Evolutionary conservation across 441 rosid genomes (phyloP).

Genomic region (Dalechampia spathulata): DNA sequence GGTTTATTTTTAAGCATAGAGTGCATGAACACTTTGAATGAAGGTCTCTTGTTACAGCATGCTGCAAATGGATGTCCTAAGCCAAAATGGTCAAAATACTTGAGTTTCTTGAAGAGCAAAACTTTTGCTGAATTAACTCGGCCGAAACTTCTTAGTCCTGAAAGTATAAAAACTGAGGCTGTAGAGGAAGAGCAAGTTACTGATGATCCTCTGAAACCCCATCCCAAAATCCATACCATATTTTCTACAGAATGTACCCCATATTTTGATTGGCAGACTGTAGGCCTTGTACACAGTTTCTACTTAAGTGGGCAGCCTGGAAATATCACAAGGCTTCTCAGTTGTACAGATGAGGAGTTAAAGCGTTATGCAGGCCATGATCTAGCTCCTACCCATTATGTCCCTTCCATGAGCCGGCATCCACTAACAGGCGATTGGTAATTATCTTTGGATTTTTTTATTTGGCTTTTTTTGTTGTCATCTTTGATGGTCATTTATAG

Average conservation of each 20-base stretch:
- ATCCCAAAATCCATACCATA: constrained; percentile 85
- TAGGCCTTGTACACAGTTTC: constrained; percentile 93
- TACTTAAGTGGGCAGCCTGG: constrained; percentile 90
- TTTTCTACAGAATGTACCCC: constrained; percentile 93
- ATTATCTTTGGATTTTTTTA: constrained; percentile 12
- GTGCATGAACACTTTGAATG: constrained; percentile 83
- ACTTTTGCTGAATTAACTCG: constrained; percentile 74
- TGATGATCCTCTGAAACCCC: constrained; percentile 37
- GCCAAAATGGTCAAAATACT: constrained; percentile 83
- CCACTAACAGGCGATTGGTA: constrained; percentile 98
- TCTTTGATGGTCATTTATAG: neutral
- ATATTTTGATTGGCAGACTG: constrained; percentile 99
- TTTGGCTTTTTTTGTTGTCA: constrained; percentile 1
- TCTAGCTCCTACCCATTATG: constrained; percentile 94
- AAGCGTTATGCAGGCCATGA: constrained; percentile 77
- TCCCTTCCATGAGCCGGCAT: constrained; percentile 98
- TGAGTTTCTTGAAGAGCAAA: constrained; percentile 92
- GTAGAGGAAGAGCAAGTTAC: constrained; percentile 23
- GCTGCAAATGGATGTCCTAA: constrained; percentile 73
- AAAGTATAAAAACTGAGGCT: constrained; percentile 25
- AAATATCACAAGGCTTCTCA: constrained; percentile 89
- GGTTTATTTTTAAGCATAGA: constrained; percentile 61
- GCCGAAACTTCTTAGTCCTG: constrained; percentile 54
- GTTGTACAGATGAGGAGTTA: constrained; percentile 86
- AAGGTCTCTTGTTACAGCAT: constrained; percentile 79